Evolutionary conservation across 1,139 yeast genomes (phyloP), one percentile per base, ranked within the genome.

Genomic region (Magnusiomyces suaveolens): DNA sequence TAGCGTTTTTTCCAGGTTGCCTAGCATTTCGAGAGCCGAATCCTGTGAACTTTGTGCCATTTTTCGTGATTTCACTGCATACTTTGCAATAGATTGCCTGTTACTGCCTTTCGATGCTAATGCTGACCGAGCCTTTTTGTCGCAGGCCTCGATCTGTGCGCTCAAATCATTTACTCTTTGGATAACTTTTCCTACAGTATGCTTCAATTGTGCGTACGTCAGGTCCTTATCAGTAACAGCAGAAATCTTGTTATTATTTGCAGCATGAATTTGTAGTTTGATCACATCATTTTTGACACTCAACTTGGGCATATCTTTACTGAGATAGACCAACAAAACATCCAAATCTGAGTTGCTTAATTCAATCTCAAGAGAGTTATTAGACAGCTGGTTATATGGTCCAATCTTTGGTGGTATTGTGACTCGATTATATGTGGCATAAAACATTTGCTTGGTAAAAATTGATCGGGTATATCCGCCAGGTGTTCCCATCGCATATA

Each of bases 1-100:
- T 55, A 71, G 55, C 3, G 69, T 63, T 43, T 60, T 59, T 54
- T 69, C 71, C 53, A 71, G 63, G 57, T 71, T 70, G 41, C 60
- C 60, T 26, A 66, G 59, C 59, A 66, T 60, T n/a, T 56, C 64
- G 33, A 66, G 57, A 16, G 70, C 60, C 46, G 61, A 60, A 3
- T 53, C 60, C 53, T 64, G 69, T 14, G 69, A 58, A 25, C 62
- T 60, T 55, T 66, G 66, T 2, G 64, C 64, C 49, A 62, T 50
- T 43, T 55, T 56, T 41, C 63, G 60, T 32, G 66, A 62, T 43
- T 63, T 61, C 32, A 69, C 58, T 8, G 66, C 64, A 47, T 61
- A 66, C 54, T 60, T 61, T 16, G 73, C 72, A 20, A 62, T 55
- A 12, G 58, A 55, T 25, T 60, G 60, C 58, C 64, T 62, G 18